phyloP scores from a whole-genome alignment of 2,329 filamentous ascomycete species.

The Thyridium curvatum region DNA sequence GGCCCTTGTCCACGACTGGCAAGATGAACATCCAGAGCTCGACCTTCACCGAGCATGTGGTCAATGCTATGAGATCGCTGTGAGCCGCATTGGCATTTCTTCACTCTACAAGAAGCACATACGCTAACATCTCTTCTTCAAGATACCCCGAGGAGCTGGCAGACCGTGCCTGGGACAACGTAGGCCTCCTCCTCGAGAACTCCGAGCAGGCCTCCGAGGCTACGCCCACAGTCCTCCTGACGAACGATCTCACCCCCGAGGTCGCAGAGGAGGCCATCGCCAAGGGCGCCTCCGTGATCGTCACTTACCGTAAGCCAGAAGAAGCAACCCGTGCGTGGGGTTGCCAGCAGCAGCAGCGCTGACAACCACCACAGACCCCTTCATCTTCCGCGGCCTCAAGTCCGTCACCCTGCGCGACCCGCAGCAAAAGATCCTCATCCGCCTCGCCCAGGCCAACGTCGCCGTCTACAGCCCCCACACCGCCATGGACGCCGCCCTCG shows the following conservation, averaged over 20 bases:
- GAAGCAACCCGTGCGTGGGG: no score
- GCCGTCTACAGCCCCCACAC: conserved; percentile 97
- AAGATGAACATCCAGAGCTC: conserved; percentile 9
- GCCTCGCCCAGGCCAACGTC: conserved; percentile 77
- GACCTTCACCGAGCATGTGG: conserved; percentile 54
- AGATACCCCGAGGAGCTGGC: conserved; percentile 88
- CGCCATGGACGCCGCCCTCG: conserved; percentile 78
- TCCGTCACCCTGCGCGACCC: conserved; percentile 76
- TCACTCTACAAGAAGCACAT: not conserved
- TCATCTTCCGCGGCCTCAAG: conserved; percentile 93
- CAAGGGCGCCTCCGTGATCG: conserved; percentile 68
- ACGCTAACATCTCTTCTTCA: not conserved
- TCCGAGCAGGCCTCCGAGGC: conserved; percentile 16
- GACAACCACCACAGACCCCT: conserved; percentile 54
- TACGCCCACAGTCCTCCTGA: conserved; percentile 44
- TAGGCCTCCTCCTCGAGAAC: conserved; percentile 65
- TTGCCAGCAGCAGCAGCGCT: no score
- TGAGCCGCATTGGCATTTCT: conserved; percentile 41
- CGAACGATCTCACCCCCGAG: conserved; percentile 82
- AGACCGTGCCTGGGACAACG: conserved; percentile 91
- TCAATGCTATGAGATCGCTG: conserved; percentile 74
- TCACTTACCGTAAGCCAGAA: conserved; percentile 78
- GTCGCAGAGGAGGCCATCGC: conserved; percentile 87
- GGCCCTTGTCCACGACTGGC: conserved; percentile 7
- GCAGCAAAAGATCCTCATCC: conserved; percentile 80